A percentile compares a stretch with the other conserved stretches of the same genome.
phyloP scores from a whole-genome alignment of 2,329 filamentous ascomycete species.

The Venturiaceae sp. region DNA sequence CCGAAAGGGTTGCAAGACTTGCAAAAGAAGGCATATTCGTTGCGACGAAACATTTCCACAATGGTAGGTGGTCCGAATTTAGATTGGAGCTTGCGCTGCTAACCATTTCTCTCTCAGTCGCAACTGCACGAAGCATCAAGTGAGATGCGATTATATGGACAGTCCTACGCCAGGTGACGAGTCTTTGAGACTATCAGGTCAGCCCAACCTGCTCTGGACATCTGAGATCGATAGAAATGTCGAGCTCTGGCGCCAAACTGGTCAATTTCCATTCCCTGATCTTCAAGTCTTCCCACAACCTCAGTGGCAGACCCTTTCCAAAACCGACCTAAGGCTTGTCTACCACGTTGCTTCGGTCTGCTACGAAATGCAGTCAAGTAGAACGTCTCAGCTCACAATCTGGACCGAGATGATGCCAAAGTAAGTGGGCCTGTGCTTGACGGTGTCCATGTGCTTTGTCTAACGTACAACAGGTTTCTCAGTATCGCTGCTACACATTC shows the following conservation, averaged over 20 bases:
- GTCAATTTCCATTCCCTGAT: slow-evolving; percentile 75
- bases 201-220: slow-evolving; percentile 68
- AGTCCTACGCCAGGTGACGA: slow-evolving; percentile 57
- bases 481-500: slow-evolving; percentile 70
- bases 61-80: slow-evolving; percentile 52
- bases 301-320: slow-evolving; percentile 60
- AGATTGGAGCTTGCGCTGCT: slow-evolving; percentile 11
- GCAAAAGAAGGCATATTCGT: slow-evolving; percentile 93
- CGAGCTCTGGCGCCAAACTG: slow-evolving; percentile 73
- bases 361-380: slow-evolving; percentile 66
- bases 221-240: slow-evolving; percentile 75
- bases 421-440: slow-evolving; percentile 45
- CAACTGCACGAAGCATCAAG: slow-evolving; percentile 98
- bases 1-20: slow-evolving; percentile 94
- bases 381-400: slow-evolving; percentile 75
- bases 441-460: slow-evolving; percentile 7
- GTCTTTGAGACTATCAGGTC: slow-evolving; percentile 38
- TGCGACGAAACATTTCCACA: slow-evolving; percentile 98
- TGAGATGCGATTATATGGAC: slow-evolving; percentile 96
- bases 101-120: slow-evolving; percentile 46
- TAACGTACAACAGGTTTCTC: slow-evolving; percentile 51
- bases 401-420: slow-evolving; percentile 91
- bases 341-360: slow-evolving; percentile 84
- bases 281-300: slow-evolving; percentile 68
- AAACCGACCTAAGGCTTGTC: slow-evolving; percentile 76